Conservation (phyloP, 1,284 basidiomycete genomes). For the Xerocomus nothofagi region DNA sequence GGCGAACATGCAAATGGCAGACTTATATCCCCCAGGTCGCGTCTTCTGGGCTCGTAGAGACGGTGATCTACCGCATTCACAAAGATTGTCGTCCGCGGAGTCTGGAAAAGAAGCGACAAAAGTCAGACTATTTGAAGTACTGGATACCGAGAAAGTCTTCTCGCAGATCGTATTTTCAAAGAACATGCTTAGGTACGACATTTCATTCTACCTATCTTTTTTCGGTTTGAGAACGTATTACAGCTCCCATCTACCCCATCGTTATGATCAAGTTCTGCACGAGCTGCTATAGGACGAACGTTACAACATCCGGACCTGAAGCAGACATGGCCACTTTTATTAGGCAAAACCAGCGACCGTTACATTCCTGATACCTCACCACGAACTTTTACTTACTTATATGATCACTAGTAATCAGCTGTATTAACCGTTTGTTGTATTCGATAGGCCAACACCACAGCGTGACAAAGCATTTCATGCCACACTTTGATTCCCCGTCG, state of each 20-base stretch:
- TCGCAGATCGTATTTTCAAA: conserved; percentile 77
- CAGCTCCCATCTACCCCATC: conserved; percentile 66
- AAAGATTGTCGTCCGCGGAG: conserved; percentile 18
- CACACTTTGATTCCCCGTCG: not conserved
- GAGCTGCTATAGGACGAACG: conserved; percentile 49
- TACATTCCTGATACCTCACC: conserved; percentile 14
- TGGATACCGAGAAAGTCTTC: conserved; percentile 74
- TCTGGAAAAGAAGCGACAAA: conserved; percentile 39
- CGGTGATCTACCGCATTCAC: conserved; percentile 57
- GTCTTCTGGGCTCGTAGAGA: conserved; percentile 78
- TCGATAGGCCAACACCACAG: conserved; percentile 10
- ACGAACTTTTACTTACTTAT: conserved; percentile 5
- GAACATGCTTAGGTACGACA: conserved; percentile 73
- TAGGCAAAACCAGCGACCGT: conserved; percentile 1
- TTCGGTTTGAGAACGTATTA: conserved; percentile 7
- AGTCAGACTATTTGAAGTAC: conserved; percentile 69
- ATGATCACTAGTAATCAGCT: conserved; percentile 11
- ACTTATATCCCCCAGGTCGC: conserved; percentile 77
- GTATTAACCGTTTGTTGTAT: conserved; percentile 25
- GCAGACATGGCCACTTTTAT: not conserved
- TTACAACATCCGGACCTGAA: conserved; percentile 2
- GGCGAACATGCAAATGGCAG: conserved; percentile 77
- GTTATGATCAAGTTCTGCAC: conserved; percentile 64
- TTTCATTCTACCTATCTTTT: not conserved
- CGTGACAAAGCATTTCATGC: not conserved